A percentile compares a stretch with the other conserved stretches of the same genome.
These are phyloP conservation scores for Picea glauca DNA, from an alignment of 75 land plant genomes.

Conservation along the genomic window DNA sequence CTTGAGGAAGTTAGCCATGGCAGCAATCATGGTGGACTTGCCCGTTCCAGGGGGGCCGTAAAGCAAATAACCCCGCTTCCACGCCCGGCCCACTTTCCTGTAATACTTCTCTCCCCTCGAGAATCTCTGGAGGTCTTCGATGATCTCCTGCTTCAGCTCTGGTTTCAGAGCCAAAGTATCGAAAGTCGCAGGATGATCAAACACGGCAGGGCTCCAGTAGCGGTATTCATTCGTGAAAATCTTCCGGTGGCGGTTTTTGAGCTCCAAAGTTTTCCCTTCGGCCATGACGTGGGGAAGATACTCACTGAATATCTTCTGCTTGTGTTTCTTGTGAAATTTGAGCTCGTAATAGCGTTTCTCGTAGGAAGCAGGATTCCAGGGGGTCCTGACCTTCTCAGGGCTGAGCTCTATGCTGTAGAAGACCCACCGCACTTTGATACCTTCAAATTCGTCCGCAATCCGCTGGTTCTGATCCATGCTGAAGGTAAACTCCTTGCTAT, in stretches of 20 bases:
- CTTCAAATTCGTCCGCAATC: conserved; percentile 34
- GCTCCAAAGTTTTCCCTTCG: conserved; percentile 16
- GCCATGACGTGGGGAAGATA: conserved; percentile 34
- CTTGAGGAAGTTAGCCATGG: conserved; percentile 55
- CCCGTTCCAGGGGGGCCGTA: conserved; percentile 72
- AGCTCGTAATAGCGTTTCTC: conserved; percentile 21
- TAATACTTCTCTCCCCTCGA: conserved; percentile 30
- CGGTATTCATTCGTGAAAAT: conserved; percentile 25
- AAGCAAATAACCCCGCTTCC: conserved; percentile 71
- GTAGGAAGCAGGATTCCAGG: neutral
- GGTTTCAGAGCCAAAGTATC: conserved; percentile 40
- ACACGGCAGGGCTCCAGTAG: conserved; percentile 27
- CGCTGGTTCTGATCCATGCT: conserved; percentile 27
- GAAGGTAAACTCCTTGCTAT: conserved; percentile 14
- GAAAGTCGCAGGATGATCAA: conserved; percentile 49
- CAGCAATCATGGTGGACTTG: conserved; percentile 71
- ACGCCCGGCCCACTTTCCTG: conserved; percentile 50
- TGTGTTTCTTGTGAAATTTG: conserved; percentile 30
- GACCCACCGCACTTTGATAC: conserved; percentile 22
- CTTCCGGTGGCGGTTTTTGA: conserved; percentile 23
- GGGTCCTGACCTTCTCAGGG: neutral
- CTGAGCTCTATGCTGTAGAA: neutral
- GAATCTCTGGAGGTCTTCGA: conserved; percentile 39
- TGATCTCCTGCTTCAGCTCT: conserved; percentile 16
- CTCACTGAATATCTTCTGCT: conserved; percentile 15